Evolutionary conservation across 192 early-diverging fungal species (phyloP), one percentile per base, ranked within the genome.

Genomic region (Coemansia sp.): DNA sequence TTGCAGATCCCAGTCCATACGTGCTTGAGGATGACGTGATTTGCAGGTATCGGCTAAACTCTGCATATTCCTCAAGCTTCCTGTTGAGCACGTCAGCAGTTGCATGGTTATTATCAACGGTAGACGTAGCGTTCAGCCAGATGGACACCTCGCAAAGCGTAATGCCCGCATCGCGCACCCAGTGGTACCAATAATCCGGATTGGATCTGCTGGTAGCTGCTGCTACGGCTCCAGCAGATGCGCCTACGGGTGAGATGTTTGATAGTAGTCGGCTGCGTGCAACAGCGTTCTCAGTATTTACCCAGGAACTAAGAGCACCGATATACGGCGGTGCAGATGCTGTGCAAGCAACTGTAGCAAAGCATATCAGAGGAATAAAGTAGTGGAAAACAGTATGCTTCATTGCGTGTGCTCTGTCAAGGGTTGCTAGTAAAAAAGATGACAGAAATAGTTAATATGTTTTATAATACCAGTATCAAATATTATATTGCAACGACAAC

Each of bases 91-190:
- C 13, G 16, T 59, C 38, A 39, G 57, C 39, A 48, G 47, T 48
- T 16, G 57, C 37, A 18, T 12, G 18, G 26, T 26, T 26, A 54
- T 26, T 7, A 15, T 59, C 57, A 16, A 37, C 16, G 16, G 57
- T 59, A 1, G 57, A 40, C 26, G 26, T 26, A 26, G 26, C 26
- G 37, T 41, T 59, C 37, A 59, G 57, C 57, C 57, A 59, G 38
- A 40, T 59, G 57, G 57, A 59, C 38, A 59, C 57, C 39, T 59
- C 57, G 16, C 13, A 38, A 40, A 59, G 57, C 4, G 57, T n/a
- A 16, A 59, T 59, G 1, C 57, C 57, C 13, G 57, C 57, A 23
- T 59, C 57, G 15, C 57, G 57, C 7, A 41, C 39, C 57, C 57
- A 59, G 16, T 59, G 9, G 16, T 40, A 59, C 57, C 57, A 59